Evolutionary conservation across 2,329 filamentous ascomycete species (phyloP), one percentile per base, ranked within the genome.

Genomic region (Spiromastix sp.): DNA sequence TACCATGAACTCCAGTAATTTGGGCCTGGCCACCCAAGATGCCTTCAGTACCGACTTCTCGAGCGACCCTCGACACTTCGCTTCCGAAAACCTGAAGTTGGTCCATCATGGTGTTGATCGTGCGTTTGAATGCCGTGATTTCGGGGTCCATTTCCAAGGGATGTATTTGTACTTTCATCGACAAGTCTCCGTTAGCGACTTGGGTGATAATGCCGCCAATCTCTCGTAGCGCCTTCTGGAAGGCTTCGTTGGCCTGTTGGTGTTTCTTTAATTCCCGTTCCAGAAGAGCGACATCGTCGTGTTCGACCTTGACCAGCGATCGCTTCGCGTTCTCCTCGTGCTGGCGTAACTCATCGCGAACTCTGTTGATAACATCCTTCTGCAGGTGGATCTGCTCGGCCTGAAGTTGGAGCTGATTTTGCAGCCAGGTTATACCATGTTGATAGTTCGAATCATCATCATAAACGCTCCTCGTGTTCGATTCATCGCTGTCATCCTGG

Each of bases 101-200:
- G 56, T 96, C 89, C 77, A 96, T 93, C 89, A 96, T 96, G 47
- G 84, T 93, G 59, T 96, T 96, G 66, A 96, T 96, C 42, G 89
- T 95, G 51, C 85, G 80, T 66, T 96, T 96, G 70, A 96, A 96
- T 7, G 85, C 87, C 18, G 86, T 91, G 53, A 96, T 96, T 70
- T 96, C 89, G 18, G 87, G 86, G 69, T 96, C 89, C 81, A 95
- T 91, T 66, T 96, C 89, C 47, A 93, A 81, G 3, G 84, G 83
- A 56, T 95, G 91, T 59, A 96, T 93, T 52, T 89, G 77, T 44
- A 95, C 89, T 64, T 94, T 93, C 70, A 94, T 95, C 59, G 86
- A 94, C 42, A 96, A 70, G 56, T 96, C 89, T 61, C 89, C 89
- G 51, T 85, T 85, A 38, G 89, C 91, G 47, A 96, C 91, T 43